Conservation (phyloP, 2,329 filamentous ascomycete species). For the Aspergillus luchuensis region DNA sequence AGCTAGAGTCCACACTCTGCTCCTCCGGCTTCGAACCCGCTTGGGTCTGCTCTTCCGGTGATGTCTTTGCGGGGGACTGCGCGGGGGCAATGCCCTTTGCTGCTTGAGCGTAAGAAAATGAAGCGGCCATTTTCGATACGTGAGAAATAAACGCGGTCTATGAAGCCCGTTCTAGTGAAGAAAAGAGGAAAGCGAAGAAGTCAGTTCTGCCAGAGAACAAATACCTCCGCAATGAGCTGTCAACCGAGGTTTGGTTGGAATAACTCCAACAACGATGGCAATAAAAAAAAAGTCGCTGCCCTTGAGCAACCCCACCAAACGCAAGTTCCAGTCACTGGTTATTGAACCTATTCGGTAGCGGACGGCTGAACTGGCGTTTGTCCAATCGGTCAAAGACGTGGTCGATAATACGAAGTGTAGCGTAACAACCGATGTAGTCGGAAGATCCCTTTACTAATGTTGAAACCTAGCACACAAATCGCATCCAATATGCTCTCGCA, state of each 20-base stretch:
- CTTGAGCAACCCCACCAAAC: slow-evolving; percentile 33
- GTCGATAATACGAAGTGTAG: slow-evolving; percentile 7
- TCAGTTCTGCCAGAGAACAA: slow-evolving; percentile 33
- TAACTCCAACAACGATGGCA: slow-evolving; percentile 29
- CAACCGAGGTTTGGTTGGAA: slow-evolving; percentile 26
- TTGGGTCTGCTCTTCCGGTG: slow-evolving; percentile 31
- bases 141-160: slow-evolving; percentile 16
- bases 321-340: slow-evolving; percentile 28
- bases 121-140: slow-evolving; percentile 46
- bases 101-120: slow-evolving; percentile 94
- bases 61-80: slow-evolving; percentile 47
- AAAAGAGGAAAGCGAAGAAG: slow-evolving; percentile 5
- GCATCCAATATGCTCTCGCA: slow-evolving; percentile 26
- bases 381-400: slow-evolving; percentile 11
- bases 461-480: slow-evolving; percentile 28
- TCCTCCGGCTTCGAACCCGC: slow-evolving; percentile 35
- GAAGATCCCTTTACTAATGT: slow-evolving; percentile 11
- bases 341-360: slow-evolving; percentile 24
- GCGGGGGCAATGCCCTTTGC: slow-evolving; percentile 73
- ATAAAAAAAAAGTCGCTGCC: slow-evolving; percentile 29
- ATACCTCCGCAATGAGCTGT: slow-evolving; percentile 24
- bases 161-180: slow-evolving; percentile 23
- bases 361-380: slow-evolving; percentile 10
- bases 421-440: slow-evolving; percentile 3
- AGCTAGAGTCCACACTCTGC: slow-evolving; percentile 29